Evolutionary conservation across 106 monocot species (phyloP).

Genomic region (Allium sativum): DNA sequence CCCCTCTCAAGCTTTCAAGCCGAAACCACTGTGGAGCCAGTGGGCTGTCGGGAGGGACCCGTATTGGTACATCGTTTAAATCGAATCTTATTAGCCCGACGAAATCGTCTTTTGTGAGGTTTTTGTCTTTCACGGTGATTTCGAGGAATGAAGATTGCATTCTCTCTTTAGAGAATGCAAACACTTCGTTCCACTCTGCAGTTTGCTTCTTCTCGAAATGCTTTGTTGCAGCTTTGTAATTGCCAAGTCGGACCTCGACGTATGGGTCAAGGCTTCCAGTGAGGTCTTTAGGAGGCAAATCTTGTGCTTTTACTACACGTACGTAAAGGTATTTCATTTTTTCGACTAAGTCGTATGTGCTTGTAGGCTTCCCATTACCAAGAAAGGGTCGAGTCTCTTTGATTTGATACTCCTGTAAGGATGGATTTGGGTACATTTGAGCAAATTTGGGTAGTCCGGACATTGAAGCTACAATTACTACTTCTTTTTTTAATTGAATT

Average conservation of each 20-base stretch:
- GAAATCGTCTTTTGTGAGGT: constrained; percentile 33
- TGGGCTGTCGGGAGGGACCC: constrained; percentile 69
- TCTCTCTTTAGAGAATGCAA: constrained; percentile 46
- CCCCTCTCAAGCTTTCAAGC: constrained; percentile 39
- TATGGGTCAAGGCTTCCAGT: constrained; percentile 64
- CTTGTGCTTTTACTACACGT: constrained; percentile 58
- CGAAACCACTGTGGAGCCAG: constrained; percentile 71
- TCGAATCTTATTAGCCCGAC: constrained; percentile 53
- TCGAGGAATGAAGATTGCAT: constrained; percentile 34
- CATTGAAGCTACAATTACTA: constrained; percentile 13
- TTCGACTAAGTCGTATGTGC: constrained; percentile 68
- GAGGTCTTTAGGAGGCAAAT: constrained; percentile 45
- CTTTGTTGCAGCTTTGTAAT: constrained; percentile 41
- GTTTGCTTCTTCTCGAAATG: constrained; percentile 40
- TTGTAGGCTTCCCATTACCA: constrained; percentile 48
- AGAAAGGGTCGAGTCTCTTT: constrained; percentile 63
- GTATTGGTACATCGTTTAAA: constrained; percentile 36
- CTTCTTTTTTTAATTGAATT: too few species aligned
- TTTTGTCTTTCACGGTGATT: constrained; percentile 47
- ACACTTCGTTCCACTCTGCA: constrained; percentile 74
- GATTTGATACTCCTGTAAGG: constrained; percentile 39
- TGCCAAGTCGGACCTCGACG: constrained; percentile 47
- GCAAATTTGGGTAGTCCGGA: constrained; percentile 7
- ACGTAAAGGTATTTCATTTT: constrained; percentile 65
- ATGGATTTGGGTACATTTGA: constrained; percentile 26